phyloP scores from a whole-genome alignment of 148 eudicot species.

The Polygonum aviculare region DNA sequence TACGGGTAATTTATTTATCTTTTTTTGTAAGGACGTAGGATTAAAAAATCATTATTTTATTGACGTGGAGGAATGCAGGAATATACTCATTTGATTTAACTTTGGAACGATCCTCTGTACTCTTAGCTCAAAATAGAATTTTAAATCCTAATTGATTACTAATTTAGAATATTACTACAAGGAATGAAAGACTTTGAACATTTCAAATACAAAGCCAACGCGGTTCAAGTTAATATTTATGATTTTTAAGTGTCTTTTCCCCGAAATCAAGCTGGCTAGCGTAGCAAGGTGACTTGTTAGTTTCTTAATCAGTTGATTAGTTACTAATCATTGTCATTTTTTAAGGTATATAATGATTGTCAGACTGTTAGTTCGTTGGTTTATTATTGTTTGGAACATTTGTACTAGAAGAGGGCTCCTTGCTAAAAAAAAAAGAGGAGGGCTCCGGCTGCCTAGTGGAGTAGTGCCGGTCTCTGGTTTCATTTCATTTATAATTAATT shows the following conservation, averaged over 20 bases:
- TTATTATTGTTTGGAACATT: conserved; percentile 4
- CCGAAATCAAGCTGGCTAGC: neutral
- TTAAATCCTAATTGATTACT: neutral
- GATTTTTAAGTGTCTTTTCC: neutral
- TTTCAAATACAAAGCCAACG: neutral
- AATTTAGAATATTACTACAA: neutral
- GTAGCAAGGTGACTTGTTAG: neutral
- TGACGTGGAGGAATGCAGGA: neutral
- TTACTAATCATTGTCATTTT: neutral
- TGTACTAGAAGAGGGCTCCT: neutral
- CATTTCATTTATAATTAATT: too few species aligned
- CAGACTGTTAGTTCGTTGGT: neutral
- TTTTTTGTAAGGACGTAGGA: too few species aligned
- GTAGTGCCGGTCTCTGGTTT: too few species aligned
- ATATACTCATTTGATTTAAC: neutral
- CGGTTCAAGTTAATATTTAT: neutral
- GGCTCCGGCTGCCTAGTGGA: neutral
- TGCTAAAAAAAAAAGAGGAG: too few species aligned
- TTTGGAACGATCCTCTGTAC: neutral
- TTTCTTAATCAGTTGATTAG: neutral
- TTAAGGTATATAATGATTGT: neutral
- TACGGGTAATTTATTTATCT: too few species aligned
- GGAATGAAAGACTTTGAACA: conserved; percentile 6
- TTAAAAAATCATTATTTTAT: too few species aligned
- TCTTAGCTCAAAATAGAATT: neutral